phyloP scores from a whole-genome alignment of 2,329 filamentous ascomycete species.

The Diaporthe sp. region DNA sequence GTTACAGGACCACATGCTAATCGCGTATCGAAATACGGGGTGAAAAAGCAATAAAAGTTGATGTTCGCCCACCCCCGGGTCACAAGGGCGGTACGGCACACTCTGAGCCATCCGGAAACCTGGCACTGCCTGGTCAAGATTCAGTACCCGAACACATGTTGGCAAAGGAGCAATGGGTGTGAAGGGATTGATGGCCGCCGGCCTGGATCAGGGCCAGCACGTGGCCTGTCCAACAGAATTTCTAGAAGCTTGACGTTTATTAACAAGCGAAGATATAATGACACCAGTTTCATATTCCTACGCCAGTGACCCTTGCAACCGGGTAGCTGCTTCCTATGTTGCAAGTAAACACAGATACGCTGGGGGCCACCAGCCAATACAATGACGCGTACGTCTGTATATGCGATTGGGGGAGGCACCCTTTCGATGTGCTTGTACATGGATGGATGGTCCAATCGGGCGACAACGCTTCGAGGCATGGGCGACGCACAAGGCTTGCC shows the following conservation, averaged over 20 bases:
- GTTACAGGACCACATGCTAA: background rate
- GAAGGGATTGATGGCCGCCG: background rate
- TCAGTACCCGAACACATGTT: background rate
- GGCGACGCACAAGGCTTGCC: background rate
- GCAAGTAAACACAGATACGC: background rate
- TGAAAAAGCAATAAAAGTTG: no score
- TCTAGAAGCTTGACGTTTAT: background rate
- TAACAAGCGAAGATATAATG: background rate
- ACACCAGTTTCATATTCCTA: background rate
- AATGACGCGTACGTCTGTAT: background rate
- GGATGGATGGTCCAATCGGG: background rate
- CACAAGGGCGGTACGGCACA: background rate
- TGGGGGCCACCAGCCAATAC: background rate
- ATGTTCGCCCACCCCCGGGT: background rate
- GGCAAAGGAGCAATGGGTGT: background rate
- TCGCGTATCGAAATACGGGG: background rate
- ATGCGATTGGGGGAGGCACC: background rate
- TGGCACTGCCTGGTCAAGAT: no score
- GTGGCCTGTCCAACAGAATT: background rate
- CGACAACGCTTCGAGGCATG: background rate
- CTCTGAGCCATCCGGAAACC: no score
- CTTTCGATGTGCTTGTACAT: background rate
- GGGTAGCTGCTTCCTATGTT: conserved; percentile 27
- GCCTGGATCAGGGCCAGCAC: background rate
- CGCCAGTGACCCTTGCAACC: conserved; percentile 12